A percentile compares a stretch with the other conserved stretches of the same genome.
Evolutionary conservation across 2,329 filamentous ascomycete species (phyloP).

Genomic region (Sarocladium brachiariae): DNA sequence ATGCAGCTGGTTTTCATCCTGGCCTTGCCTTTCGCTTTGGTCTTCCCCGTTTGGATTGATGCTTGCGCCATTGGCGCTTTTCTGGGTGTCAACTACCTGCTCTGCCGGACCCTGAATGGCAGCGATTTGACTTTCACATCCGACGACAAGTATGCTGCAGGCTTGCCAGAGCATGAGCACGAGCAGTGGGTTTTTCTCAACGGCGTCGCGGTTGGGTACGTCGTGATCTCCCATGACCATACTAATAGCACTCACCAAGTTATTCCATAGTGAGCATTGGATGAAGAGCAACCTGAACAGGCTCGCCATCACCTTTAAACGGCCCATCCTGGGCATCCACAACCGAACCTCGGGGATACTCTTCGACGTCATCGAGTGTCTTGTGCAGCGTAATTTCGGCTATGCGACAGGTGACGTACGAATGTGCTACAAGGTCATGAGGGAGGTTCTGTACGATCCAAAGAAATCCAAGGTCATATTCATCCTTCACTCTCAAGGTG

Average conservation of each 20-base stretch:
- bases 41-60: slow-evolving; percentile 44
- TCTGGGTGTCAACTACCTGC: slow-evolving; percentile 39
- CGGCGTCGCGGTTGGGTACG: slow-evolving; percentile 58
- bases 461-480: slow-evolving; percentile 63
- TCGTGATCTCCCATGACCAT: slow-evolving; percentile 11
- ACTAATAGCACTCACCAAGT: slow-evolving; percentile 11
- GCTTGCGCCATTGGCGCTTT: slow-evolving; percentile 32
- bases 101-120: slow-evolving; percentile 49
- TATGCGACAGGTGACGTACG: slow-evolving; percentile 66
- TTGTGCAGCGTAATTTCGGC: slow-evolving; percentile 67
- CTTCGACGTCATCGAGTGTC: slow-evolving; percentile 70
- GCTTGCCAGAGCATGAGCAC: slow-evolving; percentile 42
- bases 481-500: slow-evolving; percentile 71
- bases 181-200: slow-evolving; percentile 81
- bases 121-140: slow-evolving; percentile 40
- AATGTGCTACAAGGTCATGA: slow-evolving; percentile 54
- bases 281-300: slow-evolving; percentile 64
- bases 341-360: slow-evolving; percentile 68
- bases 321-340: slow-evolving; percentile 66
- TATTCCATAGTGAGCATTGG: slow-evolving; percentile 48
- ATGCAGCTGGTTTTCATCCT: slow-evolving; percentile 56
- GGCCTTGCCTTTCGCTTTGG: slow-evolving; percentile 42
- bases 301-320: slow-evolving; percentile 63
- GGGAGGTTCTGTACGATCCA: slow-evolving; percentile 55
- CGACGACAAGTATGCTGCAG: slow-evolving; percentile 44